A percentile compares a stretch with the other conserved stretches of the same genome.
Conservation (phyloP, 306 rosid species). For the Cucumis melo region DNA sequence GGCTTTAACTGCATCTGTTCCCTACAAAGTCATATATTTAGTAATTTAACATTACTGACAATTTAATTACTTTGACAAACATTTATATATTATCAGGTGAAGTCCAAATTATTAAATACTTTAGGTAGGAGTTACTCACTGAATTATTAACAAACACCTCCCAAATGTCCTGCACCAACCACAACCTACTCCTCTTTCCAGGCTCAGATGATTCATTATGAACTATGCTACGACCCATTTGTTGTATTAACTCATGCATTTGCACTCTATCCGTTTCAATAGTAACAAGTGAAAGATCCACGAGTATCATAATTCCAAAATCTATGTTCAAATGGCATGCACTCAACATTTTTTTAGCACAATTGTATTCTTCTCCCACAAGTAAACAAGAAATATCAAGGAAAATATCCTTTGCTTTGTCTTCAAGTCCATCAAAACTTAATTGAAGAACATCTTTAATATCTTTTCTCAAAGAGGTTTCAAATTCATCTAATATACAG, state of each 20-base stretch:
- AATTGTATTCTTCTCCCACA: background rate
- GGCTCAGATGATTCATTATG: background rate
- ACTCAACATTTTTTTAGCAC: conserved; percentile 6
- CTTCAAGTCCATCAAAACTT: conserved; percentile 15
- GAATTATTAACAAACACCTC: background rate
- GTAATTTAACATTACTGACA: background rate
- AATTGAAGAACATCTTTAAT: conserved; percentile 9
- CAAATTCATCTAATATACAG: no score
- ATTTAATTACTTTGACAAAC: background rate
- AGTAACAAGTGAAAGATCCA: conserved; percentile 9
- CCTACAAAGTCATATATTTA: background rate
- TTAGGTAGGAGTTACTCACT: background rate
- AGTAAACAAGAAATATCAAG: conserved; percentile 30
- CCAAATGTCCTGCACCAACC: background rate
- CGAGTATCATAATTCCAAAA: conserved; percentile 5
- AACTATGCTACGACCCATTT: conserved; percentile 26
- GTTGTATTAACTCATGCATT: conserved; percentile 16
- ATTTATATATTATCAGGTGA: background rate
- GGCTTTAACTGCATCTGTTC: background rate
- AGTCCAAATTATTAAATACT: background rate
- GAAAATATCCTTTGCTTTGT: conserved; percentile 13
- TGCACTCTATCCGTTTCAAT: background rate
- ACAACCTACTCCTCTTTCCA: conserved; percentile 7
- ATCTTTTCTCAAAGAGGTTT: background rate
- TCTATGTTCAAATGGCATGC: conserved; percentile 11